These are phyloP conservation scores for Exophiala aquamarina DNA, from an alignment of 2,329 filamentous ascomycete species.

Conservation along the genomic window DNA sequence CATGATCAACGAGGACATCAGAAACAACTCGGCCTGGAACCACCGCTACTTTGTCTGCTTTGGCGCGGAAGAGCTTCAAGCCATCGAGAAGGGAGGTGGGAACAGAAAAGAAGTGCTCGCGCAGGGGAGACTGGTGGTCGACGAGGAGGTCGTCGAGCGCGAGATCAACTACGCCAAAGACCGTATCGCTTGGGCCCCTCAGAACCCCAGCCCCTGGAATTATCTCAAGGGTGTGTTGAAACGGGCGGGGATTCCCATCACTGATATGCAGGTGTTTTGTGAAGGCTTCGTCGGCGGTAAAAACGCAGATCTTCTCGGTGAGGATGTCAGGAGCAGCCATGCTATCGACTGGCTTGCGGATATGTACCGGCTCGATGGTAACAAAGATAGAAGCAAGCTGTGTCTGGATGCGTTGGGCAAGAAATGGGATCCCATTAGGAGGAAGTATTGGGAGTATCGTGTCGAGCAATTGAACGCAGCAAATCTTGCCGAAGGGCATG, in stretches of 20 bases:
- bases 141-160: constrained; percentile 64
- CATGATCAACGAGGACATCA: constrained; percentile 75
- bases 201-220: constrained; percentile 94
- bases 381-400: constrained; percentile 59
- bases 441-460: constrained; percentile 88
- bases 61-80: constrained; percentile 47
- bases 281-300: constrained; percentile 46
- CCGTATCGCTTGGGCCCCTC: constrained; percentile 76
- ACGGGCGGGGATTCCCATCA: constrained; percentile 58
- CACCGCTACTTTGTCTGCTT: constrained; percentile 95
- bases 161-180: constrained; percentile 74
- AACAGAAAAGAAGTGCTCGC: constrained; percentile 20
- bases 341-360: constrained; percentile 54
- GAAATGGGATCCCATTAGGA: constrained; percentile 87
- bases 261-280: constrained; percentile 54
- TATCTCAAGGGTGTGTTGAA: constrained; percentile 77
- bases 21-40: constrained; percentile 98
- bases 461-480: constrained; percentile 20
- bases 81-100: constrained; percentile 38
- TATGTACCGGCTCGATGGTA: constrained; percentile 41
- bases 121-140: constrained; percentile 44
- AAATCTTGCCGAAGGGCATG: background rate
- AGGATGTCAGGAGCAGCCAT: constrained; percentile 57
- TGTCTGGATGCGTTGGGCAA: constrained; percentile 73
- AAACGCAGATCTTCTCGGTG: constrained; percentile 17